Conservation (phyloP, 75 land plant species). For the Cunninghamia lanceolata region DNA sequence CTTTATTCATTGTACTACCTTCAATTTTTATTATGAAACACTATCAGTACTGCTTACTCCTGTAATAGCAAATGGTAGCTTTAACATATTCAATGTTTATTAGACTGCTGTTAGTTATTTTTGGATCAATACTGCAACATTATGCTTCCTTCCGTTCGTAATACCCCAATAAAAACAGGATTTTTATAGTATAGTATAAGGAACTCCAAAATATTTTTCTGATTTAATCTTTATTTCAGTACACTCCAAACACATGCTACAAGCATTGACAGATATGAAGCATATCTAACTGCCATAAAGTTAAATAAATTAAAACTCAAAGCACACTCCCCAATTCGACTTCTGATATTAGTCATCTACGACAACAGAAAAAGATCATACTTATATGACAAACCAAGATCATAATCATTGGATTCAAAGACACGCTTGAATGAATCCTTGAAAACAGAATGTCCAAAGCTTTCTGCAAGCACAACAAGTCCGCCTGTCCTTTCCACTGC, state of each 20-base stretch:
- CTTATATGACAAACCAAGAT: slow-evolving; percentile 88
- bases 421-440: slow-evolving; percentile 89
- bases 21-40: neutral
- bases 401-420: slow-evolving; percentile 72
- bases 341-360: neutral
- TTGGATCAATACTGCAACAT: neutral
- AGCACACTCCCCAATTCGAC: neutral
- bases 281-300: neutral
- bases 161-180: neutral
- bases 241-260: neutral
- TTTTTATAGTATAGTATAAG: neutral
- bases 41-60: neutral
- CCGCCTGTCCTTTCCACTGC: slow-evolving; percentile 97
- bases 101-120: neutral
- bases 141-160: neutral
- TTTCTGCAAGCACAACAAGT: slow-evolving; percentile 94
- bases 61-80: neutral
- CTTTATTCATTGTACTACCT: neutral
- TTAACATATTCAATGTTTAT: neutral
- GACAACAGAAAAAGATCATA: slow-evolving; percentile 30
- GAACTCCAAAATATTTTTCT: neutral
- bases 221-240: neutral
- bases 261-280: neutral
- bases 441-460: slow-evolving; percentile 96
- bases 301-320: neutral